A percentile compares a stretch with the other conserved stretches of the same genome.
These are phyloP conservation scores for Xylaria sp. DNA, from an alignment of 2,329 filamentous ascomycete genomes.

Conservation along the genomic window DNA sequence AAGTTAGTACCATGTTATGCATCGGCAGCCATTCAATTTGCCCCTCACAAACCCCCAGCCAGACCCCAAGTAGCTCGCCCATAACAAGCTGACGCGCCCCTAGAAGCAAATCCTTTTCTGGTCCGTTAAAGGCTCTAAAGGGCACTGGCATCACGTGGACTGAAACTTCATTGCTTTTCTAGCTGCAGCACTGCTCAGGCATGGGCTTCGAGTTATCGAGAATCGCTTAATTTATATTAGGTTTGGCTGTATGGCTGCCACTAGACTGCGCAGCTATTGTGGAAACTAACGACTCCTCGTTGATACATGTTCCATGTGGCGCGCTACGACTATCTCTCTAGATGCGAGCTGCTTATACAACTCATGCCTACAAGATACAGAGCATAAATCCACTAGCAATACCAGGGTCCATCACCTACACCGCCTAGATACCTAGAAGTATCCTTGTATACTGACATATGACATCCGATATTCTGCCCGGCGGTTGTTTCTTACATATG, in stretches of 20 bases:
- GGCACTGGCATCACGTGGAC: slow-evolving; percentile 16
- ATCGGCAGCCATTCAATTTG: slow-evolving; percentile 28
- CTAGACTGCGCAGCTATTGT: not conserved
- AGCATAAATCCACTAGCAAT: too few relatives aligned
- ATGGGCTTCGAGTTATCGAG: not conserved
- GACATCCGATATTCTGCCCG: slow-evolving; percentile 3
- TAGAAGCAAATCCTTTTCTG: not conserved
- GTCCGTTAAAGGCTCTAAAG: not conserved
- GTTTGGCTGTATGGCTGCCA: not conserved
- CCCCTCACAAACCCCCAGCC: slow-evolving; percentile 12
- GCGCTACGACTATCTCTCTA: not conserved
- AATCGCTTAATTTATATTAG: not conserved
- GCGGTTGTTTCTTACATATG: not conserved
- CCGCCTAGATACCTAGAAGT: not conserved
- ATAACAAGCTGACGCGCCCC: not conserved
- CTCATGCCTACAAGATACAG: too few relatives aligned
- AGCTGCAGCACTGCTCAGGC: not conserved
- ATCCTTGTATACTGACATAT: not conserved
- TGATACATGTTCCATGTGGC: not conserved
- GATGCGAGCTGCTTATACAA: too few relatives aligned
- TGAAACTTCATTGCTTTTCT: not conserved
- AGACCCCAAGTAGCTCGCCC: not conserved
- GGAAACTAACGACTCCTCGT: not conserved
- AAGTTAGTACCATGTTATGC: slow-evolving; percentile 30
- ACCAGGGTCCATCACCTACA: not conserved